These are phyloP conservation scores for Pelargonium australe DNA, from an alignment of 441 rosid genomes.

Conservation along the genomic window DNA sequence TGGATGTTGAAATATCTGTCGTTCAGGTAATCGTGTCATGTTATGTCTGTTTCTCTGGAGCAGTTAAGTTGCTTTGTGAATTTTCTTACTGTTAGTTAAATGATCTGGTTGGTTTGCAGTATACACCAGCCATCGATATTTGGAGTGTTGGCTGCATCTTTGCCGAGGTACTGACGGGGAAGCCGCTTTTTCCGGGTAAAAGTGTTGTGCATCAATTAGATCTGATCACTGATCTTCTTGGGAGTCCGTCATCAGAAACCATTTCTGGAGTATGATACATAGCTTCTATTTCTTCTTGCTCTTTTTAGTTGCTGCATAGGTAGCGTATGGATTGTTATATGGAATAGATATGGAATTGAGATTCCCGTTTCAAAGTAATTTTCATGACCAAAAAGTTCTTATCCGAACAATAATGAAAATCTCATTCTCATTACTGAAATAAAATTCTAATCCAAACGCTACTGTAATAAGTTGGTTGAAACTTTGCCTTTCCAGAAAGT, in stretches of 20 bases:
- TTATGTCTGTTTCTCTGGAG: neutral
- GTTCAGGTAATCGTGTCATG: conserved; percentile 34
- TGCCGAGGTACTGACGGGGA: conserved; percentile 84
- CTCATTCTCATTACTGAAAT: too few relatives aligned
- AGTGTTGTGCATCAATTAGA: conserved; percentile 89
- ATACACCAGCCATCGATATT: conserved; percentile 91
- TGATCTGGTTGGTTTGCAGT: conserved; percentile 40
- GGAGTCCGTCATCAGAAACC: conserved; percentile 83
- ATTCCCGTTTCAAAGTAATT: too few relatives aligned
- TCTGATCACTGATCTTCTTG: conserved; percentile 85
- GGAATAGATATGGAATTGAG: neutral
- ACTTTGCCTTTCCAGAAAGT: neutral
- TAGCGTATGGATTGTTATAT: too few relatives aligned
- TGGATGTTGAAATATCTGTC: conserved; percentile 86
- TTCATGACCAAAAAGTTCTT: neutral
- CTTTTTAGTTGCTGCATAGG: neutral
- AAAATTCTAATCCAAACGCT: too few relatives aligned
- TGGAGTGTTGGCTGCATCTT: conserved; percentile 99
- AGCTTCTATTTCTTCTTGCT: neutral
- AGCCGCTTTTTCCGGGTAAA: conserved; percentile 87
- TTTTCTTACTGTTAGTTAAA: conserved; percentile 22
- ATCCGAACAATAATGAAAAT: too few relatives aligned
- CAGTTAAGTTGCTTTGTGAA: neutral
- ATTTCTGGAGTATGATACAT: conserved; percentile 47
- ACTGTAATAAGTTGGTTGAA: too few relatives aligned